Evolutionary conservation across 129 eudicot genomes (phyloP).

Genomic region (Apium graveolens): DNA sequence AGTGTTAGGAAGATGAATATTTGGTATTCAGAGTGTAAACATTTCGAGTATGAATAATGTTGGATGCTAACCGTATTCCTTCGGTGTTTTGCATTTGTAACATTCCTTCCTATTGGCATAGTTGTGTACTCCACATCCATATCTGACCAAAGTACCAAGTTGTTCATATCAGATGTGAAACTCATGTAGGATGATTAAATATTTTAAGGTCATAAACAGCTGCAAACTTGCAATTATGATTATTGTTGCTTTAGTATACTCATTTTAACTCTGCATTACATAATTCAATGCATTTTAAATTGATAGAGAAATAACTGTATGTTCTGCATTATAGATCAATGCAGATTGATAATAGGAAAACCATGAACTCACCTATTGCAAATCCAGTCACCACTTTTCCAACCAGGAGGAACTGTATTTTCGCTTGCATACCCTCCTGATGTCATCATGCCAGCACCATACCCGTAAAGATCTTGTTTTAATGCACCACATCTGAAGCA

Average conservation of each 20-base stretch:
- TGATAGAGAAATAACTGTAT: neutral
- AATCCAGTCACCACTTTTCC: slow-evolving; percentile 94
- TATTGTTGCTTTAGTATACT: neutral
- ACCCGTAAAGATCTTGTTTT: slow-evolving; percentile 40
- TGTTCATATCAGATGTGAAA: neutral
- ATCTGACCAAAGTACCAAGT: slow-evolving; percentile 30
- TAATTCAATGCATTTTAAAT: neutral
- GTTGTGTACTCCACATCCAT: slow-evolving; percentile 82
- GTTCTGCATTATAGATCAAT: slow-evolving; percentile 4
- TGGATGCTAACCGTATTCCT: slow-evolving; percentile 40
- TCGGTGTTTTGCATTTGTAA: slow-evolving; percentile 60
- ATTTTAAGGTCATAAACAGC: neutral
- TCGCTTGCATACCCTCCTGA: slow-evolving; percentile 34
- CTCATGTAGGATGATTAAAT: neutral
- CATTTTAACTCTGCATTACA: neutral
- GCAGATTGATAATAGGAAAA: neutral
- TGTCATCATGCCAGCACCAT: slow-evolving; percentile 28
- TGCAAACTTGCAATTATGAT: neutral
- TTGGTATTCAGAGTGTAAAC: neutral
- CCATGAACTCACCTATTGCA: slow-evolving; percentile 49
- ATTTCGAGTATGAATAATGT: neutral
- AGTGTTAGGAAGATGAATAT: neutral
- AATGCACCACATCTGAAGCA: slow-evolving; percentile 68
- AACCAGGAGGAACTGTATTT: slow-evolving; percentile 50
- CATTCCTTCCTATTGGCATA: slow-evolving; percentile 91